Conservation (phyloP, 2,329 filamentous ascomycete species). For the Xylariaceae sp. region DNA sequence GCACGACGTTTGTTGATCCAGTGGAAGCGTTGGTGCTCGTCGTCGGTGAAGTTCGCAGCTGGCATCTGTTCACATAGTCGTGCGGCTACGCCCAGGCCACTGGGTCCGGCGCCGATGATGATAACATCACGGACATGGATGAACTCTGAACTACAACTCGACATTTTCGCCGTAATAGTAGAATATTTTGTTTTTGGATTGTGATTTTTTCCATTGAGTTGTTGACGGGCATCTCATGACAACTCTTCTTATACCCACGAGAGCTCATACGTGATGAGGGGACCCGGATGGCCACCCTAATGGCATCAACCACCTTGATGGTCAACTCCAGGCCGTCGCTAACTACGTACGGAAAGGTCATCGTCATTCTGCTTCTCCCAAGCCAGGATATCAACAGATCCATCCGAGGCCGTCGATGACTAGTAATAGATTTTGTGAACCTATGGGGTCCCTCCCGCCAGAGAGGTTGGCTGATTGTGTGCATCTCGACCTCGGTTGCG, state of each 20-base stretch:
- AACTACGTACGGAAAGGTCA: background rate
- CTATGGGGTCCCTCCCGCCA: too few relatives aligned
- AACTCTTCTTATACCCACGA: slow-evolving; percentile 2
- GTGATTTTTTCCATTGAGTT: background rate
- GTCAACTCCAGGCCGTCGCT: background rate
- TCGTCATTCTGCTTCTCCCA: background rate
- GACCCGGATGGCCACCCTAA: slow-evolving; percentile 13
- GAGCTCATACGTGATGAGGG: background rate
- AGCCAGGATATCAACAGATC: background rate
- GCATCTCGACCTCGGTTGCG: too few relatives aligned
- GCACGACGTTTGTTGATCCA: slow-evolving; percentile 63
- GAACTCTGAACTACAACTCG: slow-evolving; percentile 12
- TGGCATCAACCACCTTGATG: slow-evolving; percentile 10
- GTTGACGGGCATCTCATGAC: background rate
- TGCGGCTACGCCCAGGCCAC: slow-evolving; percentile 67
- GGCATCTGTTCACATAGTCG: slow-evolving; percentile 67
- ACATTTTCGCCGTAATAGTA: slow-evolving; percentile 11
- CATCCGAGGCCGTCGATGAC: too few relatives aligned
- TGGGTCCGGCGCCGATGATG: slow-evolving; percentile 70
- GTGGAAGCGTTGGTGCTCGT: slow-evolving; percentile 75
- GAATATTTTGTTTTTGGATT: background rate
- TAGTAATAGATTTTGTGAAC: too few relatives aligned
- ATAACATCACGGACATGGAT: slow-evolving; percentile 57
- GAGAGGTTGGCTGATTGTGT: too few relatives aligned
- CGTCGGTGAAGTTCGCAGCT: slow-evolving; percentile 75